A percentile compares a stretch with the other conserved stretches of the same genome.
Conservation (phyloP, 257 asterid species). For the Thymus mandschuricus region DNA sequence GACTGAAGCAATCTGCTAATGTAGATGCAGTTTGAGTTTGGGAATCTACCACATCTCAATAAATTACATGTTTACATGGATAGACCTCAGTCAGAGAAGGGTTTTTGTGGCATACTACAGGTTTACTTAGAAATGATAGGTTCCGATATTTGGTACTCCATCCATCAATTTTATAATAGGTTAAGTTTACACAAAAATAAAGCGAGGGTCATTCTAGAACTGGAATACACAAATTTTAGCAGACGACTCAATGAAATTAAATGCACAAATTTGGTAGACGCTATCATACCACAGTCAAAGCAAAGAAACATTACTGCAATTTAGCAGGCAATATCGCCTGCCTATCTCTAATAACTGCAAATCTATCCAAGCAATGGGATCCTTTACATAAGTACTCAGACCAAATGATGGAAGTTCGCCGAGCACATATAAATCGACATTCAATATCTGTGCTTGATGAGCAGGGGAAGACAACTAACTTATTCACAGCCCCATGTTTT, state of each 20-base stretch:
- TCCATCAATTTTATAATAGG: no score
- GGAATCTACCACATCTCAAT: no score
- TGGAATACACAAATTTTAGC: no score
- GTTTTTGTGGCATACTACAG: background rate
- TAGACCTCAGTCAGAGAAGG: no score
- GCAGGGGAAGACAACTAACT: conserved; percentile 4
- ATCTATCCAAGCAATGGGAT: background rate
- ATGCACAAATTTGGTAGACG: no score
- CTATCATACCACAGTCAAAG: background rate
- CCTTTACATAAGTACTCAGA: background rate
- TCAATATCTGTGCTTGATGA: background rate
- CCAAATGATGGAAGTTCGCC: background rate
- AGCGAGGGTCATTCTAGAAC: no score
- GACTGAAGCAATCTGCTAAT: no score
- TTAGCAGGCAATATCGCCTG: background rate
- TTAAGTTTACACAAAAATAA: no score
- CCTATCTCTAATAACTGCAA: background rate
- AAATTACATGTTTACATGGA: no score
- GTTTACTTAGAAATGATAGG: background rate
- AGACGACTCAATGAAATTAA: no score
- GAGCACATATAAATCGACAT: background rate
- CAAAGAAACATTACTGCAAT: background rate
- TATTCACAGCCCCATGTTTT: background rate
- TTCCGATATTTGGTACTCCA: background rate
- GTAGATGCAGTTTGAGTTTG: no score